phyloP scores from a whole-genome alignment of 495 filamentous ascomycete species.

The Neurospora sp. region DNA sequence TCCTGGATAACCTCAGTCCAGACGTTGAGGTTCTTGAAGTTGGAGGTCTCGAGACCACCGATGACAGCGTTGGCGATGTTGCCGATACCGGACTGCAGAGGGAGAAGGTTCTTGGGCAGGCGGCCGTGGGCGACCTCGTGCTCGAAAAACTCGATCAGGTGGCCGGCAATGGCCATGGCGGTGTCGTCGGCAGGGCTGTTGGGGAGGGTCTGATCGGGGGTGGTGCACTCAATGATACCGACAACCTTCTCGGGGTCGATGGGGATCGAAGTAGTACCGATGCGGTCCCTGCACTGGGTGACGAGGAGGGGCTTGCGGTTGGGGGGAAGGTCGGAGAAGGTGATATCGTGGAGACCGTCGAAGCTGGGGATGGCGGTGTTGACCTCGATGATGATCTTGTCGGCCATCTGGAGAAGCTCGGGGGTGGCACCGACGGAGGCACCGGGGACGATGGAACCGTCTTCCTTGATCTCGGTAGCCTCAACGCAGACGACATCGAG shows the following conservation, averaged over 20 bases:
- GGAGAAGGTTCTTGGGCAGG: conserved; percentile 67
- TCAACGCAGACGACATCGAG: conserved; percentile 82
- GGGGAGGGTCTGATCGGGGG: conserved; percentile 68
- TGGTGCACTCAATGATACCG: conserved; percentile 75
- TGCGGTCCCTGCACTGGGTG: conserved; percentile 68
- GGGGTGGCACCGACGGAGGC: conserved; percentile 80
- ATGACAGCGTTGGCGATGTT: conserved; percentile 94
- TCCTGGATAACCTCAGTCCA: conserved; percentile 95
- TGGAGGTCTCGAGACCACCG: conserved; percentile 70
- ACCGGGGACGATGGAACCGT: conserved; percentile 82
- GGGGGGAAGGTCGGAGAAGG: conserved; percentile 74
- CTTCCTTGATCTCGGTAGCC: conserved; percentile 83
- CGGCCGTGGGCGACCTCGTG: conserved; percentile 71
- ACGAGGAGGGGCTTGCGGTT: conserved; percentile 77
- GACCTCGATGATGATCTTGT: conserved; percentile 91
- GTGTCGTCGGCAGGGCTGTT: conserved; percentile 67
- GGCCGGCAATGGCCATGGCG: conserved; percentile 61
- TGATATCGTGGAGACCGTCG: conserved; percentile 86
- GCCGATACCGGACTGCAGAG: conserved; percentile 82
- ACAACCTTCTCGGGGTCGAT: conserved; percentile 82
- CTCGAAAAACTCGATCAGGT: conserved; percentile 78
- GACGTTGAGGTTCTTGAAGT: conserved; percentile 80
- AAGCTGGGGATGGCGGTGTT: conserved; percentile 81
- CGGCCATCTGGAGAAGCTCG: conserved; percentile 79
- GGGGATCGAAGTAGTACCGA: conserved; percentile 77